Conservation (phyloP, 352 stramenopile species). For the Globisporangium camurandrum region DNA sequence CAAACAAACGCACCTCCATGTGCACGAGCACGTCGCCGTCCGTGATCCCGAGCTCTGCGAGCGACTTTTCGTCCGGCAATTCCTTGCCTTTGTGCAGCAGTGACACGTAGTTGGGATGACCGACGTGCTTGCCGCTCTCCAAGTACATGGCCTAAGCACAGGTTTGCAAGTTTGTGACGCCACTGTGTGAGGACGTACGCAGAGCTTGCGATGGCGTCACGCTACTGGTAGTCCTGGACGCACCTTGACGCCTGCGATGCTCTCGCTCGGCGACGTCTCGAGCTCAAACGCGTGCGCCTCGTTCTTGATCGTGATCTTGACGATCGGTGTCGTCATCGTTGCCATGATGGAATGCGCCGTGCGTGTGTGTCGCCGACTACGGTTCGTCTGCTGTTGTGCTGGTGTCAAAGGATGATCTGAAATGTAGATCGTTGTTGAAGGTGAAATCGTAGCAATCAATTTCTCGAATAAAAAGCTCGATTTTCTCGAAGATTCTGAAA, state of each 20-base stretch:
- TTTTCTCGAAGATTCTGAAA: too few species aligned
- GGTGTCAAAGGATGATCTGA: too few species aligned
- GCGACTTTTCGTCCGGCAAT: conserved; percentile 79
- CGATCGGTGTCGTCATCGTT: conserved; percentile 23
- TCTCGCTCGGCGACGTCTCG: conserved; percentile 63
- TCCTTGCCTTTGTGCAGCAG: conserved; percentile 85
- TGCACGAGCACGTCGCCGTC: conserved; percentile 78
- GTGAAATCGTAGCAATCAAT: too few species aligned
- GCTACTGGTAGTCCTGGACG: too few species aligned
- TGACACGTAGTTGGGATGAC: conserved; percentile 70
- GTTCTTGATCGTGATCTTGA: conserved; percentile 81
- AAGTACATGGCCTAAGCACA: conserved; percentile 51
- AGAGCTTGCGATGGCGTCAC: neutral
- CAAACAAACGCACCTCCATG: conserved; percentile 42
- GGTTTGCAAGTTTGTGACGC: neutral
- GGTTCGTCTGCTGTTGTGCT: neutral
- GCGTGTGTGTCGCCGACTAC: neutral
- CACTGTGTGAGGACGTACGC: neutral
- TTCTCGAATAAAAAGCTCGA: too few species aligned
- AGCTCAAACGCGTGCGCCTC: conserved; percentile 58
- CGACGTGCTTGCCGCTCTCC: conserved; percentile 55
- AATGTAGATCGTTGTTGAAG: too few species aligned
- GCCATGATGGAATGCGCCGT: too few species aligned
- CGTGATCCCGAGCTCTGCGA: conserved; percentile 65
- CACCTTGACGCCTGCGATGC: conserved; percentile 73